A percentile compares a stretch with the other conserved stretches of the same genome.
Conservation (phyloP, 768 basidiomycete species). For the Panus rudis region DNA sequence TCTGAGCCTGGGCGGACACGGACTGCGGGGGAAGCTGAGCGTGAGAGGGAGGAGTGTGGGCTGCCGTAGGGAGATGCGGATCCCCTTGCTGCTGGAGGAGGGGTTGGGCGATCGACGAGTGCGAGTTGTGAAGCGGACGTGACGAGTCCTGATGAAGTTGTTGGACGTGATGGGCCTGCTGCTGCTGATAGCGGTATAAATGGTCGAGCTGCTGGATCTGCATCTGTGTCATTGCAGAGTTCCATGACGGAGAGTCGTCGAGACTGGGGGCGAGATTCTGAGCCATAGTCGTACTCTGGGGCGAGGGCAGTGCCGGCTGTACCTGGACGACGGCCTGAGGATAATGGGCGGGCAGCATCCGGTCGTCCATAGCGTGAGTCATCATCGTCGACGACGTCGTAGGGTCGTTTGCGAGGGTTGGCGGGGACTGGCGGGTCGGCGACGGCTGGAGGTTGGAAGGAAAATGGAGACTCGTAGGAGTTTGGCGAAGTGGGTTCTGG, state of each 20-base stretch:
- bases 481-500: constrained; percentile 23
- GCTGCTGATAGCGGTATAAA: constrained; percentile 35
- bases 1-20: constrained; percentile 13
- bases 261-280: constrained; percentile 72
- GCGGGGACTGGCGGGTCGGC: constrained; percentile 16
- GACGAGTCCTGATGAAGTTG: constrained; percentile 28
- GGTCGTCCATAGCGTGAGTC: constrained; percentile 17
- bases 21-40: constrained; percentile 8
- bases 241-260: constrained; percentile 81
- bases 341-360: constrained; percentile 27
- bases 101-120: constrained; percentile 40
- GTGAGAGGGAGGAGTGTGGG: constrained; percentile 7
- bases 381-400: constrained; percentile 50
- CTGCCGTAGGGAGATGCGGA: constrained; percentile 5
- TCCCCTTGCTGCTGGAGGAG: constrained; percentile 12
- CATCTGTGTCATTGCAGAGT: constrained; percentile 71
- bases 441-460: constrained; percentile 58
- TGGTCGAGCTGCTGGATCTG: constrained; percentile 37
- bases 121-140: constrained; percentile 25
- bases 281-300: constrained; percentile 57
- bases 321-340: constrained; percentile 12
- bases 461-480: constrained; percentile 63
- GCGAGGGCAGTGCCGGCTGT: constrained; percentile 17
- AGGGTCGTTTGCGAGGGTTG: constrained; percentile 59
- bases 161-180: constrained; percentile 28